Base-by-base conservation (phyloP, 768 basidiomycete species). In the Kwoniella mangroviensis region DNA sequence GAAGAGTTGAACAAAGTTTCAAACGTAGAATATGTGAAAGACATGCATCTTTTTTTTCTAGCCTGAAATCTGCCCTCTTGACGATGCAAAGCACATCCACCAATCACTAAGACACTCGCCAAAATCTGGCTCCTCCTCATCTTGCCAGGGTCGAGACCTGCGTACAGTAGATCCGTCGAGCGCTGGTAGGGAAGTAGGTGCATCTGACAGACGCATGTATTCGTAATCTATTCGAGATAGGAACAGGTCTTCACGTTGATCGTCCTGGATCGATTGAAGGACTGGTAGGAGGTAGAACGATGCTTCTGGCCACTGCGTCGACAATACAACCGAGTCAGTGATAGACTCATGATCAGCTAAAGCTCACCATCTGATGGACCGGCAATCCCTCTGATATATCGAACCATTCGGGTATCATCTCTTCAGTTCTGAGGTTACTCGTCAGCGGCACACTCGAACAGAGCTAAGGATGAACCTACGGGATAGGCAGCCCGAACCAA, bases 371-470 rank as follows among this genome's bases (percentile, higher is more conserved):
- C 40, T 45, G 53, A 26, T 73, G n/a, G 3, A 57, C n/a, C 28
- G 75, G 75, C 19, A 73, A 26, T 10, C 1, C 10, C n/a, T 55
- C 10, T 42, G 45, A n/a, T 1, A 86, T 73, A 17, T 86, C 83
- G 78, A 92, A 93, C 93, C 93, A 95, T 75, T 88, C 79, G 0
- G 93, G 93, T 21, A 86, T 86, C 93, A 95, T 95, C 79, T 95
- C 93, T 41, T 94, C 92, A 0, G 91, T 89, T 75, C 93, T 94
- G 70, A n/a, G 41, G 4, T 22, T 41, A 28, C 57, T 49, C 51
- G 61, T 51, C 5, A 22, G 13, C 5, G 13, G 22, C 19, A 6
- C 21, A 10, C 19, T 43, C 61, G 19, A 41, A 17, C 24, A 63
- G 43, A 24, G 24, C 21, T 43, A 34, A 10, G 19, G 26, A 66